Percentiles rank a stretch among this genome's conserved stretches.
phyloP scores from a whole-genome alignment of 176 grass and related monocot species.

The Juncus effusus region DNA sequence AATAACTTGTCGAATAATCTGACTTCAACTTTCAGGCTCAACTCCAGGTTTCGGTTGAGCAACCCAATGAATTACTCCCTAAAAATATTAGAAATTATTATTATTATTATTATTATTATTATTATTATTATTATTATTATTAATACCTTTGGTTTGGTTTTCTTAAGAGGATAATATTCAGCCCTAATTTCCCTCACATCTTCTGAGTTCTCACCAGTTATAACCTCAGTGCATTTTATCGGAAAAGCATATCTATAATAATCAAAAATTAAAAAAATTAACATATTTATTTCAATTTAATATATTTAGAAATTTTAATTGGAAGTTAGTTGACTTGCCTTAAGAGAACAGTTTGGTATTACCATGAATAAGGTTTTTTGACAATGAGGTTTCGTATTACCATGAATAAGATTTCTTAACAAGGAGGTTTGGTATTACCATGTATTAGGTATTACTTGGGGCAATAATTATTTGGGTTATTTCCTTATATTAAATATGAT shows the following conservation, averaged over 20 bases:
- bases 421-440: too few relatives aligned
- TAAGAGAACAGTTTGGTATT: constrained; percentile 19
- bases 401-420: too few relatives aligned
- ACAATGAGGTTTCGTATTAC: too few relatives aligned
- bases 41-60: constrained; percentile 69
- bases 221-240: constrained; percentile 91
- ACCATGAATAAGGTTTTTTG: too few relatives aligned
- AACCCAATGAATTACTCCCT: constrained; percentile 99
- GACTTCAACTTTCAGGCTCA: constrained; percentile 88
- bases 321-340: constrained; percentile 4
- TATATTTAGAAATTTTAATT: background rate
- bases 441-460: too few relatives aligned
- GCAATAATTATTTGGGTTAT: too few relatives aligned
- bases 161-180: constrained; percentile 90
- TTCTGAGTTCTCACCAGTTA: constrained; percentile 58
- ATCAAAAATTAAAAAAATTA: constrained; percentile 1
- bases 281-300: background rate
- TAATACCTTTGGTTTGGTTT: constrained; percentile 80
- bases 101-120: too few relatives aligned
- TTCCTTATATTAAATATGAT: too few relatives aligned
- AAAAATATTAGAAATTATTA: constrained; percentile 8
- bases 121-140: background rate
- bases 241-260: constrained; percentile 82
- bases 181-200: constrained; percentile 74
- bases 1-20: constrained; percentile 89